Evolutionary conservation across 768 basidiomycete species (phyloP).

Genomic region (Leccinellum albellum): DNA sequence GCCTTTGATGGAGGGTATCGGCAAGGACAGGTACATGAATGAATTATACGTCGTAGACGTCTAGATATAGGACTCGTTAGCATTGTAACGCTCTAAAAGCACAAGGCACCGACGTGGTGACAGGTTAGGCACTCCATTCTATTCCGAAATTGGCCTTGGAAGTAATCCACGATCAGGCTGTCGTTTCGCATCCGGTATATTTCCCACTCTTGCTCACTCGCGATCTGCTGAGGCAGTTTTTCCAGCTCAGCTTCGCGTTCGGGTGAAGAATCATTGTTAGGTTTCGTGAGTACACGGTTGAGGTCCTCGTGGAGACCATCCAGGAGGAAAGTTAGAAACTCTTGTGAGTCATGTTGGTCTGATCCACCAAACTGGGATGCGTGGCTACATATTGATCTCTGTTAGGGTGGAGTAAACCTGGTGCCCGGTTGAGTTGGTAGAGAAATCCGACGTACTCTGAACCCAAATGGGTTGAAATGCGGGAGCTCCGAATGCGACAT

Average conservation of each 20-base stretch:
- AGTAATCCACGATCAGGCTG: slow-evolving; percentile 91
- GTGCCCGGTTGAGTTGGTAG: slow-evolving; percentile 1
- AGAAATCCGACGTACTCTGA: slow-evolving; percentile 62
- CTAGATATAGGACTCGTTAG: slow-evolving; percentile 38
- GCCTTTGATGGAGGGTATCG: slow-evolving; percentile 67
- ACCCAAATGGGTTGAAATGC: slow-evolving; percentile 76
- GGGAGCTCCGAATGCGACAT: slow-evolving; percentile 87
- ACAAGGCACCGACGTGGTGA: slow-evolving; percentile 53
- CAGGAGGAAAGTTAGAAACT: slow-evolving; percentile 90
- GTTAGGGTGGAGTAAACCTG: slow-evolving; percentile 20
- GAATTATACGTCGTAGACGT: slow-evolving; percentile 97
- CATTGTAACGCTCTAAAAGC: slow-evolving; percentile 1
- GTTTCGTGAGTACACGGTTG: slow-evolving; percentile 76
- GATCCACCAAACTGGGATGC: slow-evolving; percentile 75
- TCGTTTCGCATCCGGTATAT: slow-evolving; percentile 88
- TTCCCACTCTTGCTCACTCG: slow-evolving; percentile 90
- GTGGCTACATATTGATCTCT: slow-evolving; percentile 58
- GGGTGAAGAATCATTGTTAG: slow-evolving; percentile 58
- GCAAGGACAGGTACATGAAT: slow-evolving; percentile 92
- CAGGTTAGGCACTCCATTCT: slow-evolving; percentile 88
- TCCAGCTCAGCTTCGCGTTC: slow-evolving; percentile 89
- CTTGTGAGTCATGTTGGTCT: slow-evolving; percentile 97
- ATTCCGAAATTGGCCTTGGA: slow-evolving; percentile 96
- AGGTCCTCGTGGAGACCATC: slow-evolving; percentile 91
- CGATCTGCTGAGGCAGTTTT: slow-evolving; percentile 78